These are phyloP conservation scores for Cryptococcus maquisensis DNA, from an alignment of 1,284 basidiomycete genomes.

Conservation along the genomic window DNA sequence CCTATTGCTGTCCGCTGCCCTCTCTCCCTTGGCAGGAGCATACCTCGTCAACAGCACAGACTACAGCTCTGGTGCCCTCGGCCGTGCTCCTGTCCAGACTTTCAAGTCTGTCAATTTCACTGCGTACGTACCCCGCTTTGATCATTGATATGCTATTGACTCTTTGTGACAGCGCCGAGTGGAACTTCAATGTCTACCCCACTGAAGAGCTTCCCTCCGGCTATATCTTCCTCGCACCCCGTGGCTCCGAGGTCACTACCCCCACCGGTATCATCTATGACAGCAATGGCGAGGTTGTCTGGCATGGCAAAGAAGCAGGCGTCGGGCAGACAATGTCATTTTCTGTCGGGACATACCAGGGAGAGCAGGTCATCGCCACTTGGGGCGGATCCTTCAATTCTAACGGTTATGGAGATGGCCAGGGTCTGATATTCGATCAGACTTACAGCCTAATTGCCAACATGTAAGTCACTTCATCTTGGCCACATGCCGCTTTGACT, in stretches of 20 bases:
- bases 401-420: slow-evolving; percentile 26
- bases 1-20: not conserved
- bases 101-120: slow-evolving; percentile 18
- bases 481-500: not conserved
- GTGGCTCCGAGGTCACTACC: slow-evolving; percentile 20
- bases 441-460: slow-evolving; percentile 30
- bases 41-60: slow-evolving; percentile 7
- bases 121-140: slow-evolving; percentile 12
- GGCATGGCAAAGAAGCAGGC: slow-evolving; percentile 26
- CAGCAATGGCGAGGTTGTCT: slow-evolving; percentile 31
- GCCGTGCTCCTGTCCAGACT: slow-evolving; percentile 19
- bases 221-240: slow-evolving; percentile 28
- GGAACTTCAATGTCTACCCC: slow-evolving; percentile 23
- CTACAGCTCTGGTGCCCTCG: slow-evolving; percentile 19
- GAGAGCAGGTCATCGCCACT: slow-evolving; percentile 23
- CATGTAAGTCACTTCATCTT: slow-evolving; percentile 6
- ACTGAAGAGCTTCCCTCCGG: slow-evolving; percentile 6
- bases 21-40: not conserved
- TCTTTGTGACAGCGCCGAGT: slow-evolving; percentile 13
- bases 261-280: slow-evolving; percentile 25
- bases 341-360: slow-evolving; percentile 17
- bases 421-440: slow-evolving; percentile 24
- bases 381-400: slow-evolving; percentile 27
- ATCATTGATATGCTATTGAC: not conserved
- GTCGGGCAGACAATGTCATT: slow-evolving; percentile 32